Conservation (phyloP, 2,329 filamentous ascomycete species). For the Fusarium subtropicale region DNA sequence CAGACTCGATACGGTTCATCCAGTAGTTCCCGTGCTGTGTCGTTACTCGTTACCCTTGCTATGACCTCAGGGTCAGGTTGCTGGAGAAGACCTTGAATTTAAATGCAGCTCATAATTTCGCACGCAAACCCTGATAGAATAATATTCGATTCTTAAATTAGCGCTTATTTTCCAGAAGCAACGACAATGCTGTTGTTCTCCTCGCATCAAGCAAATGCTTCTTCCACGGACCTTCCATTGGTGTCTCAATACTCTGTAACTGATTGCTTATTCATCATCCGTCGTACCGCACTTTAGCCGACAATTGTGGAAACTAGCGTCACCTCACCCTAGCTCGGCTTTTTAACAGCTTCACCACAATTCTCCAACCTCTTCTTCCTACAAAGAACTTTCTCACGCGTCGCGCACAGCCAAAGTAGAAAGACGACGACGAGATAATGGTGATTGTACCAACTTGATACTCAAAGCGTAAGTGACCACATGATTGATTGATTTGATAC, state of each 20-base stretch:
- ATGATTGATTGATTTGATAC: background rate
- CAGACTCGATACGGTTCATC: too few species aligned
- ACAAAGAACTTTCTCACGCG: conserved; percentile 18
- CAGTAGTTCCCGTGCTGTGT: background rate
- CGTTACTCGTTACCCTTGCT: background rate
- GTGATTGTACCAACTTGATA: background rate
- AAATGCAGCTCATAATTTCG: background rate
- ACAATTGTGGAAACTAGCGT: background rate
- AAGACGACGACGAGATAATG: conserved; percentile 24
- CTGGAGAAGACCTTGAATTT: background rate
- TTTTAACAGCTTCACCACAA: conserved; percentile 29
- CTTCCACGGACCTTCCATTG: background rate
- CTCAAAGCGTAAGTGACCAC: conserved; percentile 42
- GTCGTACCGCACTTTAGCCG: conserved; percentile 34
- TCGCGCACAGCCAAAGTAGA: conserved; percentile 8
- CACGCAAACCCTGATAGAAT: background rate
- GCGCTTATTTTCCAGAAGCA: background rate
- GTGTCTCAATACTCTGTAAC: background rate
- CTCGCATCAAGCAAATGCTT: background rate
- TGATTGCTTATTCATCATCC: conserved; percentile 7
- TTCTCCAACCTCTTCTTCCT: conserved; percentile 21
- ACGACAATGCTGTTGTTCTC: background rate
- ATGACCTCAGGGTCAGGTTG: background rate
- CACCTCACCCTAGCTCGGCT: conserved; percentile 27
- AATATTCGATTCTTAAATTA: too few species aligned